Percentiles rank a stretch among this genome's conserved stretches.
Conservation (phyloP, 208 protist genomes). For the Blastocrithidia nonstop region DNA sequence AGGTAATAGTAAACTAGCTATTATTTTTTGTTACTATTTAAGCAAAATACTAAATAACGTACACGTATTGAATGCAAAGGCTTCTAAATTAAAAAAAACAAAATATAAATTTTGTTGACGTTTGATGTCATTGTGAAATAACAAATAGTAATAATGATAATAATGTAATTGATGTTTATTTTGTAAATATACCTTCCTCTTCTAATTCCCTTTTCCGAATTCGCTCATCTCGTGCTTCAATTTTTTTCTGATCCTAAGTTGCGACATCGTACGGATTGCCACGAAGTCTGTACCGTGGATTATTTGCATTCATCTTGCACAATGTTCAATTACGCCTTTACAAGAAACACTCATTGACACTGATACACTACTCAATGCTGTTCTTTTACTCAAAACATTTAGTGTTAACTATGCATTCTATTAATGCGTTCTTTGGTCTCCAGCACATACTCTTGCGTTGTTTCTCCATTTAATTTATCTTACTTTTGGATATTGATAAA, state of each 20-base stretch:
- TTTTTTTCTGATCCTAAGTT: conserved; percentile 77
- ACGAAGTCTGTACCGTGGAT: conserved; percentile 68
- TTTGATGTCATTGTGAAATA: too few relatives aligned
- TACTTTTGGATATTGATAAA: too few relatives aligned
- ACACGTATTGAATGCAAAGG: too few relatives aligned
- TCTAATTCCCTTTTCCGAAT: conserved; percentile 65
- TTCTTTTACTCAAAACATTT: conserved; percentile 81
- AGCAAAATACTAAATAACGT: too few relatives aligned
- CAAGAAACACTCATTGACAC: conserved; percentile 64
- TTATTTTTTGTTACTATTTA: too few relatives aligned
- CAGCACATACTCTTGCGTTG: conserved; percentile 73
- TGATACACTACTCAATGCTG: conserved; percentile 63
- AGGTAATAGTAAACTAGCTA: too few relatives aligned
- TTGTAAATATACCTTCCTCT: conserved; percentile 60
- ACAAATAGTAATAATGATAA: too few relatives aligned
- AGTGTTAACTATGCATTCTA: conserved; percentile 69
- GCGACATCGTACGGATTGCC: conserved; percentile 81
- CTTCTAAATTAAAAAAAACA: too few relatives aligned
- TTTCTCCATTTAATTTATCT: conserved; percentile 36
- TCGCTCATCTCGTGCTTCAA: conserved; percentile 70
- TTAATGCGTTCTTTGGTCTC: conserved; percentile 74
- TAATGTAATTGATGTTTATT: conserved; percentile 7
- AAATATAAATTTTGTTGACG: too few relatives aligned
- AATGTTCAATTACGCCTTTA: conserved; percentile 77
- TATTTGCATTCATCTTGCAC: conserved; percentile 82